A percentile compares a stretch with the other conserved stretches of the same genome.
Evolutionary conservation across 805 yeast species (phyloP).

Genomic region (Yamadazyma olivae): DNA sequence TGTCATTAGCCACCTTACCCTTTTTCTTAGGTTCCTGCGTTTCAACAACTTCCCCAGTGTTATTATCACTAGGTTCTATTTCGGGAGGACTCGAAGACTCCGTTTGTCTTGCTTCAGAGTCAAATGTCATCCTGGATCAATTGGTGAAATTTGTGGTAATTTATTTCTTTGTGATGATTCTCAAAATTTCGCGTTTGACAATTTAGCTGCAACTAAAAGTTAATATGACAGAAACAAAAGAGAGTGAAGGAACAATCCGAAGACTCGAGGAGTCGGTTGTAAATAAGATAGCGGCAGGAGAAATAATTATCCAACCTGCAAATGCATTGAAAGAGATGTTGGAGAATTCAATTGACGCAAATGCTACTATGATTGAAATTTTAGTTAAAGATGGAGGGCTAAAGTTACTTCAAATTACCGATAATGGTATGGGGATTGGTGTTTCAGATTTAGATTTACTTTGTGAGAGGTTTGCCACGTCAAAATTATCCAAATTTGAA

Average conservation of each 20-base stretch:
- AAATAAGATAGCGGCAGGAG: constrained; percentile 95
- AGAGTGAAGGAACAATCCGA: too few species aligned
- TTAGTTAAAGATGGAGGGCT: constrained; percentile 90
- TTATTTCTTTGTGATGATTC: too few species aligned
- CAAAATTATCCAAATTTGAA: constrained; percentile 71
- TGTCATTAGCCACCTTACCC: not conserved
- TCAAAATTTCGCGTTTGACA: too few species aligned
- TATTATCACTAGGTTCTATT: not conserved
- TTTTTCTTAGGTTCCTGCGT: not conserved
- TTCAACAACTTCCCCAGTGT: not conserved
- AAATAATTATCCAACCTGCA: constrained; percentile 88
- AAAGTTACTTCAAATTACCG: constrained; percentile 80
- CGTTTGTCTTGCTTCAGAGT: not conserved
- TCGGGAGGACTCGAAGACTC: constrained; percentile 6
- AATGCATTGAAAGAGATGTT: constrained; percentile 91
- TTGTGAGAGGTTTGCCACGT: constrained; percentile 93
- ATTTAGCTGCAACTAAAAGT: too few species aligned
- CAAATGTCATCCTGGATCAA: constrained; percentile 2
- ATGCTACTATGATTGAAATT: constrained; percentile 69
- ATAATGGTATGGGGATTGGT: constrained; percentile 82
- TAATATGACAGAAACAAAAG: too few species aligned
- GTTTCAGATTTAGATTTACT: constrained; percentile 70
- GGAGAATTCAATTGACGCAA: constrained; percentile 91
- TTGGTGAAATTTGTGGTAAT: too few species aligned
- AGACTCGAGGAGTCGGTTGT: constrained; percentile 50